Conservation (phyloP, 805 yeast genomes). For the Pichia membranifaciens region DNA sequence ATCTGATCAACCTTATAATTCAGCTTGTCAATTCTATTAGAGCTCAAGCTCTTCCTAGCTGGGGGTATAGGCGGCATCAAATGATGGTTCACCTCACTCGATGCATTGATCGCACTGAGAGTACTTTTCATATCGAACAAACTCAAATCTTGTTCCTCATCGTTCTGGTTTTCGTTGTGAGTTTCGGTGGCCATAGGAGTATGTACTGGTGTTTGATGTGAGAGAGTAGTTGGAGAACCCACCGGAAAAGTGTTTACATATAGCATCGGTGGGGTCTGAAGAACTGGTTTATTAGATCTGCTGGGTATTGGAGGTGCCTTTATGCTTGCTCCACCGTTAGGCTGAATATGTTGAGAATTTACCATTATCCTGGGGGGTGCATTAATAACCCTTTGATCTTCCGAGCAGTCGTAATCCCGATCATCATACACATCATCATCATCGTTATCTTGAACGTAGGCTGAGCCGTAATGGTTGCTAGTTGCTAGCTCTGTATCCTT, state of each 20-base stretch:
- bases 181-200: neutral
- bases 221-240: neutral
- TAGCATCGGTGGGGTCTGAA: neutral
- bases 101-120: constrained; percentile 9
- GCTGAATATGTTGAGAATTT: too few relatives aligned
- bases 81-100: neutral
- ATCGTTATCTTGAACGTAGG: neutral
- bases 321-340: too few relatives aligned
- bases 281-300: constrained; percentile 7
- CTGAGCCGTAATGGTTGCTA: neutral
- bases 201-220: neutral
- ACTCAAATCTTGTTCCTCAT: constrained; percentile 10
- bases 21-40: constrained; percentile 8
- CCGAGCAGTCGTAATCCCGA: neutral
- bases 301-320: constrained; percentile 5
- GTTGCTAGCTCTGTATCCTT: neutral
- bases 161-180: neutral
- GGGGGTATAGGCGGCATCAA: constrained; percentile 19
- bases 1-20: neutral
- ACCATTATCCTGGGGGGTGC: too few relatives aligned
- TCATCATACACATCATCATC: neutral
- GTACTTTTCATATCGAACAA: constrained; percentile 16
- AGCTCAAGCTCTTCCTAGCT: constrained; percentile 9
- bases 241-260: neutral
- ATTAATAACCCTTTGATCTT: too few relatives aligned